These are phyloP conservation scores for Hypoxylon sp. DNA, from an alignment of 2,329 filamentous ascomycete species.

Conservation along the genomic window DNA sequence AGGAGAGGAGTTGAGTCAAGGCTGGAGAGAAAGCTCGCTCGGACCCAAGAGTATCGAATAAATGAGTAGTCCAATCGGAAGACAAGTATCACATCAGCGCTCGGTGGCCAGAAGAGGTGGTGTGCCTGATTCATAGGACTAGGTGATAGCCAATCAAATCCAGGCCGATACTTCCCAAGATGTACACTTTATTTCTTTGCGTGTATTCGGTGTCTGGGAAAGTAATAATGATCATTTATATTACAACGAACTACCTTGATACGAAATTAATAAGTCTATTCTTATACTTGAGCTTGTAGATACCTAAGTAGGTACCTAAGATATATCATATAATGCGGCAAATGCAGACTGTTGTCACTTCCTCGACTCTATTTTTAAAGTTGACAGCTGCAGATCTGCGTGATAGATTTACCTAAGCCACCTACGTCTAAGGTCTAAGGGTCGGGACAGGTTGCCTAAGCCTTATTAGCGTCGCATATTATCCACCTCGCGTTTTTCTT, in stretches of 20 bases:
- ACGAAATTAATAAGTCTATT: too few relatives aligned
- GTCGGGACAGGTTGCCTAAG: slow-evolving; percentile 17
- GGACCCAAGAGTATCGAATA: not conserved
- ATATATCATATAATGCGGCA: not conserved
- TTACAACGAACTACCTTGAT: too few relatives aligned
- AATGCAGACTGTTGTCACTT: not conserved
- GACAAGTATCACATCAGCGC: slow-evolving; percentile 15
- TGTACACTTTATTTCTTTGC: not conserved
- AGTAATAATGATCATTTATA: slow-evolving; percentile 1
- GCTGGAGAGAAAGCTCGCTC: slow-evolving; percentile 12
- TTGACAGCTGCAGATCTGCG: not conserved
- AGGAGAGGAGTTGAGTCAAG: slow-evolving; percentile 1
- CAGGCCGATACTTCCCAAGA: slow-evolving; percentile 1
- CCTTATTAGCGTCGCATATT: slow-evolving; percentile 17
- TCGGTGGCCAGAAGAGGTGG: slow-evolving; percentile 8
- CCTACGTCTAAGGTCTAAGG: not conserved
- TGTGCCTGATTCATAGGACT: slow-evolving; percentile 11
- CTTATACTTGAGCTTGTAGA: too few relatives aligned
- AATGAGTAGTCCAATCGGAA: slow-evolving; percentile 1
- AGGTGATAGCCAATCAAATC: slow-evolving; percentile 8
- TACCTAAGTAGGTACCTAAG: too few relatives aligned
- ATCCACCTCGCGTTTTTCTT: not conserved
- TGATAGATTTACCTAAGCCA: not conserved
- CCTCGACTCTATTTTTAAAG: slow-evolving; percentile 1
- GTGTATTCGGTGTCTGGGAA: too few relatives aligned